Conservation (phyloP, 257 asterid genomes). For the Nemophila menziesii region DNA sequence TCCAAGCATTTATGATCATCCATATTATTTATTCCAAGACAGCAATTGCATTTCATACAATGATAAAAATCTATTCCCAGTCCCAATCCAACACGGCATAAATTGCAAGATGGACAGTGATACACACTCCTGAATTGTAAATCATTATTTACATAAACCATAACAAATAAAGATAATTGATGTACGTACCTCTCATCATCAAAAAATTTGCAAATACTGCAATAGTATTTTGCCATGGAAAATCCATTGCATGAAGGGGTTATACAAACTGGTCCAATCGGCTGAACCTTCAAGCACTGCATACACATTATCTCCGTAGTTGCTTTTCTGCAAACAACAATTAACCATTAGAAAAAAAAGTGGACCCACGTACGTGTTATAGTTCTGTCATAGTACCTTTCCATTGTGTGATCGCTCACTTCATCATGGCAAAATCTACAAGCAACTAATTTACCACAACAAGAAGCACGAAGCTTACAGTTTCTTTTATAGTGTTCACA, state of each 20-base stretch:
- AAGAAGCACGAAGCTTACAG: constrained; percentile 36
- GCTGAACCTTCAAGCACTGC: constrained; percentile 31
- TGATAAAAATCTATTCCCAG: constrained; percentile 35
- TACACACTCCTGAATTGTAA: constrained; percentile 23
- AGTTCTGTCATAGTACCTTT: constrained; percentile 17
- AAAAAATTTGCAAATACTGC: constrained; percentile 35
- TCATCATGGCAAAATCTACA: constrained; percentile 38
- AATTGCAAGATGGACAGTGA: constrained; percentile 42
- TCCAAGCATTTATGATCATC: constrained; percentile 32
- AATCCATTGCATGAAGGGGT: constrained; percentile 40
- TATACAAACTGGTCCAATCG: constrained; percentile 31
- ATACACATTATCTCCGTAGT: constrained; percentile 37
- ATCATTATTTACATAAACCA: background rate
- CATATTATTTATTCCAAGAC: constrained; percentile 25
- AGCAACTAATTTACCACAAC: constrained; percentile 33
- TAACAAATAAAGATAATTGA: no score
- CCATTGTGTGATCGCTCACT: constrained; percentile 39
- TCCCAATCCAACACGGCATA: constrained; percentile 39
- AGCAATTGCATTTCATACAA: constrained; percentile 45
- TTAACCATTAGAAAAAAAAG: constrained; percentile 2
- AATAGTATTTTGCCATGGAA: constrained; percentile 36
- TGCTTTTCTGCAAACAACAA: constrained; percentile 25
- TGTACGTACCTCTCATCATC: constrained; percentile 38
- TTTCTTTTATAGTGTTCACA: constrained; percentile 40
- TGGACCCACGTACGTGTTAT: background rate